A percentile compares a stretch with the other conserved stretches of the same genome.
Conservation (phyloP, 768 basidiomycete genomes). For the Leccinum longicurvipes region DNA sequence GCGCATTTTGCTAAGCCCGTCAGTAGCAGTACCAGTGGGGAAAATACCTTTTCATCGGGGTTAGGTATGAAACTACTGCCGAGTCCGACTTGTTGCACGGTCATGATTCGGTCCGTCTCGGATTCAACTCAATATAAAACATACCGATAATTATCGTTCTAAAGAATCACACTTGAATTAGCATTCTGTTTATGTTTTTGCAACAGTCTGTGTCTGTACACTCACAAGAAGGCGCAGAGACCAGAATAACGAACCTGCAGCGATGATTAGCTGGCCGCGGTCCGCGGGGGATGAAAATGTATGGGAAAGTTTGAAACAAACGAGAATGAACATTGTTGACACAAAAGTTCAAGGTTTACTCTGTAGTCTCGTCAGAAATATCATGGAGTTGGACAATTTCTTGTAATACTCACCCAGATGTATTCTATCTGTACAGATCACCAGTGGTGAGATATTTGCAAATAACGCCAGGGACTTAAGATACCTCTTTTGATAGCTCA, state of each 20-base stretch:
- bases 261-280: background rate
- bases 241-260: background rate
- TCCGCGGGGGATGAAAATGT: rapidly evolving
- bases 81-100: background rate
- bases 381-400: background rate
- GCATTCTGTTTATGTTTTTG: background rate
- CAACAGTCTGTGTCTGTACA: background rate
- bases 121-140: background rate
- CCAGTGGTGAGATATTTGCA: background rate
- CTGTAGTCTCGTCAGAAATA: background rate
- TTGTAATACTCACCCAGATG: background rate
- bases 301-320: background rate
- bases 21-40: background rate
- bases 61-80: too few relatives aligned
- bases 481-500: background rate
- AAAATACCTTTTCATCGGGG: background rate
- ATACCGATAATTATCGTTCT: background rate
- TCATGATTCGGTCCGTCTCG: background rate
- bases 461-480: background rate
- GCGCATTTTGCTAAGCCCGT: background rate
- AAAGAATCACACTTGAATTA: background rate
- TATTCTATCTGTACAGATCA: background rate
- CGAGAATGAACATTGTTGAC: background rate
- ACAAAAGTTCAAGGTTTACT: background rate
- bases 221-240: background rate